Evolutionary conservation across 2,329 filamentous ascomycete species (phyloP).

Genomic region (Trichophyton simii): DNA sequence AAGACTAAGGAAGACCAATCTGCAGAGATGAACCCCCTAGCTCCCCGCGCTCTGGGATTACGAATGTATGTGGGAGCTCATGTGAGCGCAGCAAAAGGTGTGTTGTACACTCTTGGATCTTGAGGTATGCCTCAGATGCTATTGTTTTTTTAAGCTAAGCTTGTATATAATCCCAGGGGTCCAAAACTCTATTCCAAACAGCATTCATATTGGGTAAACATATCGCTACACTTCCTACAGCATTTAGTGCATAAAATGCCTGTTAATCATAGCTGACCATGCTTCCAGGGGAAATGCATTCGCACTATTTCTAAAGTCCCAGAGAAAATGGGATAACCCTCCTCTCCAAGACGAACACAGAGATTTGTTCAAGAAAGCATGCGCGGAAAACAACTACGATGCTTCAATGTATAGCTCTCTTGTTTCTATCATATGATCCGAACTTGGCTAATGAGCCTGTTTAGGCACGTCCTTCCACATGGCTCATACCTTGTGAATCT

Average conservation of each 20-base stretch:
- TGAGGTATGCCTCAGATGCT: not conserved
- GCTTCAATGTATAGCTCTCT: constrained; percentile 38
- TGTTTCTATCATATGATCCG: not conserved
- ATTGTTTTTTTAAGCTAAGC: constrained; percentile 1
- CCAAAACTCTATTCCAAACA: constrained; percentile 73
- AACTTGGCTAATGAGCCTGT: not conserved
- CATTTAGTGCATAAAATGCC: not conserved
- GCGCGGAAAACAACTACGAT: constrained; percentile 59
- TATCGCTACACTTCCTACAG: not conserved
- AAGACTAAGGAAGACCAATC: constrained; percentile 46
- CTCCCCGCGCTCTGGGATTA: constrained; percentile 54
- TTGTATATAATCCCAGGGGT: constrained; percentile 46
- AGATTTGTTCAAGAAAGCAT: constrained; percentile 56
- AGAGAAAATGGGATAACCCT: constrained; percentile 86
- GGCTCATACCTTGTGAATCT: constrained; percentile 95
- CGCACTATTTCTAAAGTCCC: constrained; percentile 88
- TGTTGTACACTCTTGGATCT: constrained; percentile 15
- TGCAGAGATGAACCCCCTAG: constrained; percentile 50
- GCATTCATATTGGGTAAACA: constrained; percentile 55
- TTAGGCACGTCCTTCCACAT: constrained; percentile 66
- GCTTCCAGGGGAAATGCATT: constrained; percentile 67
- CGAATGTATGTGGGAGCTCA: constrained; percentile 86
- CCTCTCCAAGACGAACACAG: constrained; percentile 56
- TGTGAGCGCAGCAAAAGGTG: constrained; percentile 78
- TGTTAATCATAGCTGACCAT: not conserved